A percentile compares a stretch with the other conserved stretches of the same genome.
phyloP scores from a whole-genome alignment of 805 yeast genomes.

The Teunomyces stri region DNA sequence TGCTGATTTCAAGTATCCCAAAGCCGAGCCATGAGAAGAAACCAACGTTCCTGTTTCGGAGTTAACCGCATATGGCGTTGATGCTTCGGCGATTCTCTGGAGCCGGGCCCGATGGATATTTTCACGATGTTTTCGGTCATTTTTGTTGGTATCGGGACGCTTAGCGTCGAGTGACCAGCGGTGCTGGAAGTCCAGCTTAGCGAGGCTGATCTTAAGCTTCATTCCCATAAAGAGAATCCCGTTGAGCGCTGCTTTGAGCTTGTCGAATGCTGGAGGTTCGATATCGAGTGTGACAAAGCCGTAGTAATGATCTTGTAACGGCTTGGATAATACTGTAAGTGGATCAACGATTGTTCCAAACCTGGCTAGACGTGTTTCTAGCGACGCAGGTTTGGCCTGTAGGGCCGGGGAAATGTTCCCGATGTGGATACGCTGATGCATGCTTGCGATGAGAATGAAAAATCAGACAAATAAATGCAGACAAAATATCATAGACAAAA shows the following conservation, averaged over 20 bases:
- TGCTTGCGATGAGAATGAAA: constrained; percentile 9
- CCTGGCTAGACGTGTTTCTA: constrained; percentile 55
- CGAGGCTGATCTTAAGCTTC: constrained; percentile 56
- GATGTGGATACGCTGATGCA: constrained; percentile 46
- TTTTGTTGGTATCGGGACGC: constrained; percentile 35
- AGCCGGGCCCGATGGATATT: constrained; percentile 32
- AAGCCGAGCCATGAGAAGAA: constrained; percentile 10
- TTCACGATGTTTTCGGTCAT: constrained; percentile 27
- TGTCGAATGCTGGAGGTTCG: constrained; percentile 42
- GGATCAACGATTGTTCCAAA: constrained; percentile 55
- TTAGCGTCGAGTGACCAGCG: constrained; percentile 46
- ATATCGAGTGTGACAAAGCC: constrained; percentile 67
- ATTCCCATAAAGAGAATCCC: constrained; percentile 78
- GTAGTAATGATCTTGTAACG: constrained; percentile 51
- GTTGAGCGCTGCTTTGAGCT: constrained; percentile 56
- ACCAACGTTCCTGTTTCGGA: constrained; percentile 17
- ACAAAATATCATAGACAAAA: background rate
- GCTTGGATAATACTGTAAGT: constrained; percentile 56
- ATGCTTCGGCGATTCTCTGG: constrained; percentile 45
- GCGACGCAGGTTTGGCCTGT: constrained; percentile 41
- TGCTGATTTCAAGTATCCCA: constrained; percentile 32
- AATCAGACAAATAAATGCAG: background rate
- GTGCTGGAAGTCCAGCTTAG: constrained; percentile 53
- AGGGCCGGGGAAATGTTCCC: constrained; percentile 64
- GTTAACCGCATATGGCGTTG: constrained; percentile 21